Percentiles rank a stretch among this genome's conserved stretches.
Conservation (phyloP, 75 land plant species). For the Larix kaempferi region DNA sequence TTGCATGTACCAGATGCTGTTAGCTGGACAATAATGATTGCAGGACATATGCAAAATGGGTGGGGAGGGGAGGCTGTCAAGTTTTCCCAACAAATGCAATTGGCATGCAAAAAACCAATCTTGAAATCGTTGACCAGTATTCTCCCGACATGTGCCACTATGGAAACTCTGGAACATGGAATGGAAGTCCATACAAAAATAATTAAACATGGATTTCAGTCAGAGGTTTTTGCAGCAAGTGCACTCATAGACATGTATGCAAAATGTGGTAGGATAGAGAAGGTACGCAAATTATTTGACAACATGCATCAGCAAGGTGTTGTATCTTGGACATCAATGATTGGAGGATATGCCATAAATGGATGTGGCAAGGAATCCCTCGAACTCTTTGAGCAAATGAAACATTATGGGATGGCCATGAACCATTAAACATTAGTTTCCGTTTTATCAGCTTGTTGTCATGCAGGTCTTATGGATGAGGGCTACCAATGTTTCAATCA, state of each 20-base stretch:
- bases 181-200: conserved; percentile 8
- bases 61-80: conserved; percentile 4
- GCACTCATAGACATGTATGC: conserved; percentile 17
- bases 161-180: conserved; percentile 1
- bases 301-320: background rate
- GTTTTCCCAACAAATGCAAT: conserved; percentile 17
- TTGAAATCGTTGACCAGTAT: background rate
- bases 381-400: background rate
- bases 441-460: conserved; percentile 1
- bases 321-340: conserved; percentile 9
- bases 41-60: conserved; percentile 26
- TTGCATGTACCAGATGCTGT: conserved; percentile 13
- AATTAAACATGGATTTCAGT: conserved; percentile 14
- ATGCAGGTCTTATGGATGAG: conserved; percentile 16
- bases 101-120: conserved; percentile 7
- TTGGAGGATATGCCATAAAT: background rate
- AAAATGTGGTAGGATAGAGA: conserved; percentile 11
- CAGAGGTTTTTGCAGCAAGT: conserved; percentile 4
- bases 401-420: background rate
- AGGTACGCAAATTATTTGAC: conserved; percentile 9
- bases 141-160: conserved; percentile 5
- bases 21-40: conserved; percentile 23
- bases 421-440: background rate
- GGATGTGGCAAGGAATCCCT: background rate
- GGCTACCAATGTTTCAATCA: conserved; percentile 10